Percentiles rank a stretch among this genome's conserved stretches.
Evolutionary conservation across 306 rosid genomes (phyloP).

Genomic region (Vigna angularis): DNA sequence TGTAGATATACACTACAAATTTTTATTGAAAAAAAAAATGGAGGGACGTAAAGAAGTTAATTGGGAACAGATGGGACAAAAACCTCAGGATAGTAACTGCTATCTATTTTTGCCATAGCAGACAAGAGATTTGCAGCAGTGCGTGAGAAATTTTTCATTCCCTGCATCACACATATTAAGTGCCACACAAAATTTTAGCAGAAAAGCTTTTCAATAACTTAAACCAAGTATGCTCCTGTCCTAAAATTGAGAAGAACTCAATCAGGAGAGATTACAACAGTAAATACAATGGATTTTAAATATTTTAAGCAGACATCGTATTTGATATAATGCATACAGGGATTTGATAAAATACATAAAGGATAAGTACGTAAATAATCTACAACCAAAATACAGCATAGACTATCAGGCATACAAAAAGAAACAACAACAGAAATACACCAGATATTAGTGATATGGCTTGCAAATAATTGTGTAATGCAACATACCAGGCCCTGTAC

Average conservation of each 20-base stretch:
- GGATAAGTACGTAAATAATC: conserved; percentile 18
- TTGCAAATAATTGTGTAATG: conserved; percentile 36
- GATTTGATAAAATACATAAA: conserved; percentile 32
- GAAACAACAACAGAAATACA: conserved; percentile 18
- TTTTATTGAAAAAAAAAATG: conserved; percentile 17
- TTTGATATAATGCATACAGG: conserved; percentile 29
- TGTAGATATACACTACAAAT: conserved; percentile 43
- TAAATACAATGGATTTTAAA: conserved; percentile 9
- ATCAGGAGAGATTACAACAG: background rate
- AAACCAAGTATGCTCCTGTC: conserved; percentile 24
- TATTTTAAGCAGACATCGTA: conserved; percentile 1
- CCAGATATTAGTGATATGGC: conserved; percentile 14
- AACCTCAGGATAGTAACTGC: conserved; percentile 95
- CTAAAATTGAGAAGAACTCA: conserved; percentile 10
- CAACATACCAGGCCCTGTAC: conserved; percentile 95
- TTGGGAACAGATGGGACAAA: conserved; percentile 31
- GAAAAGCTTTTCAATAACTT: conserved; percentile 11
- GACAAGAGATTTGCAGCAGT: conserved; percentile 88
- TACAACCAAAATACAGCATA: conserved; percentile 10
- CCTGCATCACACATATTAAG: conserved; percentile 62
- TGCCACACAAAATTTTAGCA: conserved; percentile 33
- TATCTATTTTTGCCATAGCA: conserved; percentile 82
- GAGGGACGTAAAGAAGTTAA: conserved; percentile 21
- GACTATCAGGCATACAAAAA: conserved; percentile 3
- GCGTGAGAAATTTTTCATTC: conserved; percentile 86